A percentile compares a stretch with the other conserved stretches of the same genome.
Evolutionary conservation across 257 asterid species (phyloP).

Genomic region (Forsythia suspensa): DNA sequence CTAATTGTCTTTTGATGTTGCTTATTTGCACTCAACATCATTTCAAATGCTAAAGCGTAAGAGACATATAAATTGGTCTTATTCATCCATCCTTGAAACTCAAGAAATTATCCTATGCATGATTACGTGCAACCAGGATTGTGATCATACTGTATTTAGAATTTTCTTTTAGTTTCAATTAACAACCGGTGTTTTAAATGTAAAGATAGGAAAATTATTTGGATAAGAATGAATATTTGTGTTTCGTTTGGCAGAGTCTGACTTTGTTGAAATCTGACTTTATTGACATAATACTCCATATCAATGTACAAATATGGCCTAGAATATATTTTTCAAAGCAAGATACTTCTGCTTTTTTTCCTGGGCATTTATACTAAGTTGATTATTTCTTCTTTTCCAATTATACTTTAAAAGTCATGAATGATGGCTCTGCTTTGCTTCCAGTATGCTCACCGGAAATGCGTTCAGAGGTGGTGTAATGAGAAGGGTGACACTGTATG

Average conservation of each 20-base stretch:
- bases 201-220: neutral
- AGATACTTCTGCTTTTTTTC: slow-evolving; percentile 12
- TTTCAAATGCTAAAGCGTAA: neutral
- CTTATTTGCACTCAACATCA: neutral
- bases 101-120: neutral
- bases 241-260: neutral
- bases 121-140: neutral
- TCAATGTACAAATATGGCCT: neutral
- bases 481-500: slow-evolving; percentile 97
- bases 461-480: slow-evolving; percentile 94
- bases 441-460: slow-evolving; percentile 96
- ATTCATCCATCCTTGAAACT: neutral
- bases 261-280: slow-evolving; percentile 1
- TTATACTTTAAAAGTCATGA: neutral
- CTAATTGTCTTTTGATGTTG: neutral
- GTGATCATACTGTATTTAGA: neutral
- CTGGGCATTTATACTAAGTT: neutral
- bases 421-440: slow-evolving; percentile 18
- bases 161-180: neutral
- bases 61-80: neutral
- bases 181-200: neutral
- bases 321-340: neutral
- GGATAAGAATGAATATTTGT: neutral
- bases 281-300: neutral
- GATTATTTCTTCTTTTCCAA: neutral